A percentile compares a stretch with the other conserved stretches of the same genome.
Evolutionary conservation across 2,329 filamentous ascomycete species (phyloP).

Genomic region (Chaetomiaceae sp.): DNA sequence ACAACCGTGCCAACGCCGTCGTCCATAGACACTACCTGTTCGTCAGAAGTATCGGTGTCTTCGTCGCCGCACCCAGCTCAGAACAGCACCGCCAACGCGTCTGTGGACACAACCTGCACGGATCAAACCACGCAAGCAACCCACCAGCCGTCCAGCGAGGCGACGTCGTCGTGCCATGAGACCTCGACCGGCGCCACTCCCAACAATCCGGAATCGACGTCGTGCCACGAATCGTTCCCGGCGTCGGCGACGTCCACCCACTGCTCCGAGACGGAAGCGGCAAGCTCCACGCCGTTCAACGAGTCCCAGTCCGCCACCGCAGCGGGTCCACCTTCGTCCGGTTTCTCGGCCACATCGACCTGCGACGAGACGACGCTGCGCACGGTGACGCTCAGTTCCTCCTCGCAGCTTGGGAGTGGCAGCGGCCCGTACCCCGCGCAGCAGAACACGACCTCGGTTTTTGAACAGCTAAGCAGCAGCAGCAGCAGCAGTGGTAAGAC

Average conservation of each 20-base stretch:
- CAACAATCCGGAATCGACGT: too few relatives aligned
- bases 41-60: slow-evolving; percentile 2
- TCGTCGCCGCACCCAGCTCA: too few relatives aligned
- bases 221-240: too few relatives aligned
- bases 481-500: neutral
- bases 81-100: slow-evolving; percentile 4
- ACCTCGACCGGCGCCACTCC: too few relatives aligned
- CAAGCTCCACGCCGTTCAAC: neutral
- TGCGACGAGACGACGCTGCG: slow-evolving; percentile 22
- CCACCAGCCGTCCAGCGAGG: neutral
- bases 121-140: slow-evolving; percentile 8
- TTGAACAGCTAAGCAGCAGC: neutral
- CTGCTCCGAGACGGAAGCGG: neutral
- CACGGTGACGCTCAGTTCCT: slow-evolving; percentile 10
- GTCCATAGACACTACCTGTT: neutral
- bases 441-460: neutral
- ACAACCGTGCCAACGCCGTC: neutral
- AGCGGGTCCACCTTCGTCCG: neutral
- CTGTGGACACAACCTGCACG: slow-evolving; percentile 21
- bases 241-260: neutral
- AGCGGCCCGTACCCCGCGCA: neutral
- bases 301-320: neutral
- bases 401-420: slow-evolving; percentile 1
- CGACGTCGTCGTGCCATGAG: too few relatives aligned
- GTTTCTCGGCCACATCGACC: slow-evolving; percentile 5